Percentiles rank a stretch among this genome's conserved stretches.
phyloP scores from a whole-genome alignment of 2,329 filamentous ascomycete species.

The Botrytis sinoallii region DNA sequence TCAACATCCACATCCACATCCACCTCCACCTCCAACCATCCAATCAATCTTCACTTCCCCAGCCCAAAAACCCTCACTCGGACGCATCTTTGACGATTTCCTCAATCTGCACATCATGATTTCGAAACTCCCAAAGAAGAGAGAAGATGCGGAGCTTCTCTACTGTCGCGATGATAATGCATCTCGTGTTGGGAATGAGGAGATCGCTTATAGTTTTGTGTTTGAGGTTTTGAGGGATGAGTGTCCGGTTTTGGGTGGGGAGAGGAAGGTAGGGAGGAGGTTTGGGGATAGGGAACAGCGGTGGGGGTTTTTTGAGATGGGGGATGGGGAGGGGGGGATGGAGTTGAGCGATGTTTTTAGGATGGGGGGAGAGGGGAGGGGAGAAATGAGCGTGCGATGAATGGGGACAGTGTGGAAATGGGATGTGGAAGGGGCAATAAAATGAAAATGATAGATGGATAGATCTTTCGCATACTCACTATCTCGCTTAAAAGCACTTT shows the following conservation, averaged over 20 bases:
- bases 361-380: slow-evolving; percentile 39
- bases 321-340: slow-evolving; percentile 31
- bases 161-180: slow-evolving; percentile 25
- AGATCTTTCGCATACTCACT: neutral
- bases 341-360: no score
- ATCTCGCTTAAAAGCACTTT: neutral
- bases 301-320: slow-evolving; percentile 50
- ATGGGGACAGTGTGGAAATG: neutral
- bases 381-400: neutral
- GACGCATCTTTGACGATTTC: slow-evolving; percentile 53
- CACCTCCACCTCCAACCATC: neutral
- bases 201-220: slow-evolving; percentile 21
- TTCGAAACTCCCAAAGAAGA: slow-evolving; percentile 43
- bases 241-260: slow-evolving; percentile 21
- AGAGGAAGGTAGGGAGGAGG: slow-evolving; percentile 12
- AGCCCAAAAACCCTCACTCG: slow-evolving; percentile 39
- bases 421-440: neutral
- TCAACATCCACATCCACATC: neutral
- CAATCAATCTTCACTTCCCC: slow-evolving; percentile 29
- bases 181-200: slow-evolving; percentile 8
- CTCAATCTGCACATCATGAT: slow-evolving; percentile 54
- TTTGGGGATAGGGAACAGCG: slow-evolving; percentile 49
- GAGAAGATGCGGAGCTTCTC: slow-evolving; percentile 42
- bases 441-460: neutral
- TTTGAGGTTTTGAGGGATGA: slow-evolving; percentile 37